Percentiles rank a stretch among this genome's conserved stretches.
Conservation (phyloP, 164 flowering plant species). For the Sextonia rubra region DNA sequence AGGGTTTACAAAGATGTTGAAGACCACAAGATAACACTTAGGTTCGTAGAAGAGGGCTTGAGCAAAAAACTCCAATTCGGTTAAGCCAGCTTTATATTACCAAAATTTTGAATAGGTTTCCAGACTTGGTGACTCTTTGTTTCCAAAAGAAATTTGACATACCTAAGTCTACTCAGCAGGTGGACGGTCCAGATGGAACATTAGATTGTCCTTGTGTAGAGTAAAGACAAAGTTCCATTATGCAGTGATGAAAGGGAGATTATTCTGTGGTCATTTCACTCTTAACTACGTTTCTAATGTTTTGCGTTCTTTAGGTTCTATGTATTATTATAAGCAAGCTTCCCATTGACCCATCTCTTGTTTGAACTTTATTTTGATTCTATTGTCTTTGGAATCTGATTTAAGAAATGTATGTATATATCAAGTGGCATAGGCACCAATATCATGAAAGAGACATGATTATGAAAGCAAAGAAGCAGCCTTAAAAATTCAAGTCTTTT, state of each 20-base stretch:
- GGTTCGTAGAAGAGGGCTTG: too few relatives aligned
- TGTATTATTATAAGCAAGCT: background rate
- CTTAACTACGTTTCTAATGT: background rate
- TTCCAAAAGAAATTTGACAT: too few relatives aligned
- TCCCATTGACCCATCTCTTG: background rate
- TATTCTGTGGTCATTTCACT: background rate
- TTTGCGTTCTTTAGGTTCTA: background rate
- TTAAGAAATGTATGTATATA: background rate
- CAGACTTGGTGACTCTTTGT: too few relatives aligned
- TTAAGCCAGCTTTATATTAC: too few relatives aligned
- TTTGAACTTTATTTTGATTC: background rate
- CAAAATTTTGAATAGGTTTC: too few relatives aligned
- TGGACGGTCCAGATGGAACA: background rate
- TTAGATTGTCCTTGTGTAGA: background rate
- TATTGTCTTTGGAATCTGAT: background rate
- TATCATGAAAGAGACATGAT: slow-evolving; percentile 14
- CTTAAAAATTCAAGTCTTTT: slow-evolving; percentile 12
- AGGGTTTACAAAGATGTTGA: too few relatives aligned
- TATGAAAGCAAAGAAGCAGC: background rate
- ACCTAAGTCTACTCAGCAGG: background rate
- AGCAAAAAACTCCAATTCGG: too few relatives aligned
- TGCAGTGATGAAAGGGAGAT: background rate
- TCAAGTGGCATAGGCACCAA: slow-evolving; percentile 16
- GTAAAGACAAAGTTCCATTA: background rate
- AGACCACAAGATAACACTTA: too few relatives aligned